Evolutionary conservation across 2,329 filamentous ascomycete genomes (phyloP), one percentile per base, ranked within the genome.

Genomic region (Botryotinia narcissicola): DNA sequence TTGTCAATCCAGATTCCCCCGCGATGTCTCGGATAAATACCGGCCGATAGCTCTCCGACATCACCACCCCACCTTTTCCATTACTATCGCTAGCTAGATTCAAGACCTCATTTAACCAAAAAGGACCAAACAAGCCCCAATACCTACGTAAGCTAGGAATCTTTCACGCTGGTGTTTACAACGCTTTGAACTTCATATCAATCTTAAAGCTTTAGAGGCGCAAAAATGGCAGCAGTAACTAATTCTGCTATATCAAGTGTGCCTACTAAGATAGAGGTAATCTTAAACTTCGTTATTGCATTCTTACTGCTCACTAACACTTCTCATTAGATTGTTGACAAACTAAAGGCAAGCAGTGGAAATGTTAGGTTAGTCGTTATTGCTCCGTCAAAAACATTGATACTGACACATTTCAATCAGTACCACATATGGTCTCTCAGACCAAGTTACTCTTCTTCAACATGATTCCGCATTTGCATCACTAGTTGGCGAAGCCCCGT

Each of bases 381-480:
- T 9, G 14, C 6, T 25, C 25, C 10, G 9, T 18, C 16, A 29
- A 32, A 22, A 51, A 4, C 9, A 25, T 22, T 42, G 35, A 68
- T 12, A 32, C 76, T 77, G 57, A 78, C 68, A 63, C 32, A 10
- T 60, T 42, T 3, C n/a, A 14, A 48, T 54, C 63, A 80, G 79
- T 68, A 20, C 75, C 16, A 40, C 71, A n/a, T 66, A 72, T n/a
- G 70, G 69, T 22, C 69, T 75, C 7, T 73, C 73, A 59, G 78
- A 80, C 44, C 62, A 80, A 71, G 69, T 85, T 4, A 80, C 76
- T 9, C 76, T 86, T 60, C 78, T 81, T 2, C 80, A 82, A 70
- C 84, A 86, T 73, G 80, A 84, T 59, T 68, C 78, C 4, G 77
- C 77, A n/a, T 82, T 86, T 70, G 71, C 60, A n/a, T 72, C 74